Evolutionary conservation across 805 yeast species (phyloP), one percentile per base, ranked within the genome.

Genomic region (Suhomyces vadensis): DNA sequence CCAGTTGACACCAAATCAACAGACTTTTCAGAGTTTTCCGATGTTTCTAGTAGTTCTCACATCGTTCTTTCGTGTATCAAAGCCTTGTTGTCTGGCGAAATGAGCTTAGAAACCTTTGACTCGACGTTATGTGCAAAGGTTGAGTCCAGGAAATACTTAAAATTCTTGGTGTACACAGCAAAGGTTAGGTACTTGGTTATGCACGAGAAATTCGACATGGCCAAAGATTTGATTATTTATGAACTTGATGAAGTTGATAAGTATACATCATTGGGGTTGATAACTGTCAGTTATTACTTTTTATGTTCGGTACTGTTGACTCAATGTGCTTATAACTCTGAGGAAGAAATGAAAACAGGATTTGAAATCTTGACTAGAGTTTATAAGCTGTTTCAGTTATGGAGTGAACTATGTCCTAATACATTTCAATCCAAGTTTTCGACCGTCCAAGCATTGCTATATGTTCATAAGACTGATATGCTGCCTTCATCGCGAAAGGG

Each of bases 341-440:
- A 41, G 5, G 49, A 58, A 2, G 46, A 46, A 9, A 54, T 46
- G 4, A 45, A 37, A 11, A 60, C 58, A n/a, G 47, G 19, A 5
- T 8, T 17, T 8, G 19, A 38, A 16, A 26, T 26, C 19, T 13
- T 38, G 23, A 19, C 21, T 14, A 26, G 8, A 9, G 25, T 26
- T 3, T 38, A 23, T 6, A 9, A 19, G 11, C 35, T 26, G 38
- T 58, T 71, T 39, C 56, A 60, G 10, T 51, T 61, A 20, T 74
- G 75, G 69, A 52, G 69, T 4, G 55, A 50, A 1, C 49, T 59
- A 2, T 62, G 70, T 39, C 77, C 75, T 1, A 46, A 56, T 3
- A 58, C 62, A 22, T 76, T 75, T 51, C 58, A 60, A 6, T 51
- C 73, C n/a, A 74, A 72, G 51, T 56, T 56, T 39, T 42, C 63